These are phyloP conservation scores for Colletotrichum melonis DNA, from an alignment of 2,329 filamentous ascomycete genomes.

Conservation along the genomic window DNA sequence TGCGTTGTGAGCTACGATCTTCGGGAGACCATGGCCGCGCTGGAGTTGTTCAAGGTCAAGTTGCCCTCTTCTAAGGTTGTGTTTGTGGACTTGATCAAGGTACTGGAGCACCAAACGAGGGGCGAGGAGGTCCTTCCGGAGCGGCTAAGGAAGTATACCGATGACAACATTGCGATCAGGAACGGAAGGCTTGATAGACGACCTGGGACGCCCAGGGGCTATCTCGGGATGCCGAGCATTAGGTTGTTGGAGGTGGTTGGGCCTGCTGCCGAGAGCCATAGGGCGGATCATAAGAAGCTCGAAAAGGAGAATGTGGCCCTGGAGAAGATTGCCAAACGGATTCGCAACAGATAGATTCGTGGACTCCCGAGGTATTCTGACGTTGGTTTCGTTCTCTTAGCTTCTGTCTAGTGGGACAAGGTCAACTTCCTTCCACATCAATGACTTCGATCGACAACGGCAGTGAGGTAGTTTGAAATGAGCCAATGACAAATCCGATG, in stretches of 20 bases:
- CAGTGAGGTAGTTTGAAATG: too few species aligned
- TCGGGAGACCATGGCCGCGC: background rate
- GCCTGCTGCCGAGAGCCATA: slow-evolving; percentile 3
- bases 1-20: slow-evolving; percentile 8
- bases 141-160: slow-evolving; percentile 1
- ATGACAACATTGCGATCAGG: slow-evolving; percentile 7
- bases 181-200: slow-evolving; percentile 2
- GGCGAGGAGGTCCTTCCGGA: background rate
- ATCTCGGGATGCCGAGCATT: background rate
- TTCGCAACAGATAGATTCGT: background rate
- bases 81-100: slow-evolving; percentile 7
- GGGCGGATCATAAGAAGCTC: background rate
- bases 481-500: too few species aligned
- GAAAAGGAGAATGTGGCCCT: background rate
- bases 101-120: slow-evolving; percentile 9
- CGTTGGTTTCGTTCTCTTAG: too few species aligned
- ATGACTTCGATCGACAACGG: too few species aligned
- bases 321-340: background rate
- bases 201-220: background rate
- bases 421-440: too few species aligned
- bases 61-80: background rate
- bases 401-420: too few species aligned
- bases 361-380: background rate
- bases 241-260: slow-evolving; percentile 1
- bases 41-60: background rate